Base-by-base conservation (phyloP, 129 eudicot species). In the Oenanthe sinensis region DNA sequence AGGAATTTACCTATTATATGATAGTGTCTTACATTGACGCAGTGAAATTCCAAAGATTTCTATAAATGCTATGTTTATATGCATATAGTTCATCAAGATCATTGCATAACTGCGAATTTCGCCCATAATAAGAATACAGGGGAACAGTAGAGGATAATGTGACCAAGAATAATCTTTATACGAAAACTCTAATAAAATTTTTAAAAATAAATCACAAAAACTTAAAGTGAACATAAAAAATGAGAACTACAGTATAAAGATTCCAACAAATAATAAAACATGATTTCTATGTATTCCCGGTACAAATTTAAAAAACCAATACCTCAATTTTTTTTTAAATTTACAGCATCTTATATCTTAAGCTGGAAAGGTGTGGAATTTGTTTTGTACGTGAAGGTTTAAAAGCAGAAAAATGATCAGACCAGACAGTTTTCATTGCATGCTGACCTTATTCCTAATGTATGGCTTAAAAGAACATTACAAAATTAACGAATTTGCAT, bases 1-100 rank as follows among this genome's bases (percentile, higher is more conserved):
- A 52, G 17, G 49, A 33, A 20, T 74, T 26, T 58, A 55, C 11
- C 43, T 60, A 72, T 76, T 74, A 74, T 16, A 65, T 79, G 77
- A 40, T 39, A 42, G 71, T 65, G 30, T 71, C 54, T 15, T 7
- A 52, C 44, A 49, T 14, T 70, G 45, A 39, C 22, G 28, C 16
- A 17, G n/a, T 8, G 11, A 75, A 68, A 73, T 9, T 16, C 24
- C 69, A 26, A 54, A 58, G 48, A 39, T 14, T 22, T 50, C 36
- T 22, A 3, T 46, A 30, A 50, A 71, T 43, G 52, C 48, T 70
- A 39, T 42, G 49, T 72, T 13, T 72, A 43, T 20, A 19, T 30
- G 45, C 42, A 17, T 6, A 44, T 43, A 52, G 42, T 50, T 42
- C 12, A n/a, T 79, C 17, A 17, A 52, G 43, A 40, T 46, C 82